Conservation (phyloP, 208 protist genomes). For the Trypanosoma scelopori region DNA sequence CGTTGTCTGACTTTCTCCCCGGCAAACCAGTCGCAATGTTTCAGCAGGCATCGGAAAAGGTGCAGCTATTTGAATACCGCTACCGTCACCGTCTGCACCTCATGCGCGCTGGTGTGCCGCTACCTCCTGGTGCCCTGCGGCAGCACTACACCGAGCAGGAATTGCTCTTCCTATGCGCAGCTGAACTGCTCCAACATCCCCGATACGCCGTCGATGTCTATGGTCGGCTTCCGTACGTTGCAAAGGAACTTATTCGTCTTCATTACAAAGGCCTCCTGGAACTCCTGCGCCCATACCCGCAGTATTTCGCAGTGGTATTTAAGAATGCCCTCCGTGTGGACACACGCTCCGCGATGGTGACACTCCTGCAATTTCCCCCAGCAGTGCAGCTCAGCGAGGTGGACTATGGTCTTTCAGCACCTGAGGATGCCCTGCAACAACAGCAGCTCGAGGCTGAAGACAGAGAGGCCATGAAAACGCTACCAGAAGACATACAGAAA, state of each 20-base stretch:
- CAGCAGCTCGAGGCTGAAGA: slow-evolving; percentile 27
- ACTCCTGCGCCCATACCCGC: slow-evolving; percentile 39
- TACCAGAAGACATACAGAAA: slow-evolving; percentile 21
- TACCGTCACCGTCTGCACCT: slow-evolving; percentile 39
- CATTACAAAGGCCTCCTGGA: slow-evolving; percentile 31
- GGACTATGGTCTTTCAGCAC: slow-evolving; percentile 17
- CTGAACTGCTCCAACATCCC: slow-evolving; percentile 32
- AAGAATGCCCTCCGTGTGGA: slow-evolving; percentile 24
- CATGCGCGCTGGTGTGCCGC: slow-evolving; percentile 48
- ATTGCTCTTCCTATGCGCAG: slow-evolving; percentile 41
- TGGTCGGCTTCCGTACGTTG: slow-evolving; percentile 38
- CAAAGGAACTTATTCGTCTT: slow-evolving; percentile 38
- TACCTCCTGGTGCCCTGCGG: slow-evolving; percentile 50
- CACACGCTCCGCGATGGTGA: slow-evolving; percentile 22
- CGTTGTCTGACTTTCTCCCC: slow-evolving; percentile 49
- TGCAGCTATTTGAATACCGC: slow-evolving; percentile 68
- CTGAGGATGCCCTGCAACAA: slow-evolving; percentile 5
- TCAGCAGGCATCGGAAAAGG: slow-evolving; percentile 36
- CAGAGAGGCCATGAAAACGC: slow-evolving; percentile 20
- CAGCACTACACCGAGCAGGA: slow-evolving; percentile 48
- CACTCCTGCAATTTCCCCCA: slow-evolving; percentile 32
- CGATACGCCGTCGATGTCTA: slow-evolving; percentile 28
- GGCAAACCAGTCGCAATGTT: slow-evolving; percentile 35
- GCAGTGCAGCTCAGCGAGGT: slow-evolving; percentile 13
- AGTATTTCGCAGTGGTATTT: slow-evolving; percentile 52